A percentile compares a stretch with the other conserved stretches of the same genome.
These are phyloP conservation scores for Candida chauliodis DNA, from an alignment of 805 yeast species.

Conservation along the genomic window DNA sequence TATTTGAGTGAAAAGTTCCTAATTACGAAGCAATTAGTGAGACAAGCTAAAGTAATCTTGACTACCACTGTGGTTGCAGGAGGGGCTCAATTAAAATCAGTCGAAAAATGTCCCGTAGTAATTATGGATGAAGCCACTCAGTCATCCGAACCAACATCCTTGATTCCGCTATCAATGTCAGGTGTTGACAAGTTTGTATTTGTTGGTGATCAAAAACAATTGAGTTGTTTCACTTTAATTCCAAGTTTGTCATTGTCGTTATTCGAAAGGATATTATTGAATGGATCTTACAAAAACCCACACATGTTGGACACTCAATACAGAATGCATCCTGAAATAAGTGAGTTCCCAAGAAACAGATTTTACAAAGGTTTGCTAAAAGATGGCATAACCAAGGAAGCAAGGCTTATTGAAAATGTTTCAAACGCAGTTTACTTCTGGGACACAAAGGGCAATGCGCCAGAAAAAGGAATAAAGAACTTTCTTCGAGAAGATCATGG, in stretches of 20 bases:
- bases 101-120: slow-evolving; percentile 57
- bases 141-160: slow-evolving; percentile 67
- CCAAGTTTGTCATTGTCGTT: slow-evolving; percentile 64
- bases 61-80: slow-evolving; percentile 75
- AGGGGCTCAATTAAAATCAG: slow-evolving; percentile 55
- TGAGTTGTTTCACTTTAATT: slow-evolving; percentile 67
- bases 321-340: slow-evolving; percentile 63
- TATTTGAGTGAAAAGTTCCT: slow-evolving; percentile 41
- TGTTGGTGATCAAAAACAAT: slow-evolving; percentile 75
- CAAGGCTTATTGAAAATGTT: slow-evolving; percentile 46
- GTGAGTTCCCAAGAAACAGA: slow-evolving; percentile 53
- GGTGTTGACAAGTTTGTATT: slow-evolving; percentile 65
- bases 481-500: slow-evolving; percentile 49
- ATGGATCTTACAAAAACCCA: slow-evolving; percentile 58
- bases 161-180: slow-evolving; percentile 67
- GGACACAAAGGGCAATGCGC: slow-evolving; percentile 49
- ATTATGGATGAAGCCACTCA: slow-evolving; percentile 81
- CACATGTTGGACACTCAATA: slow-evolving; percentile 69
- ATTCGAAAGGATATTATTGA: slow-evolving; percentile 62
- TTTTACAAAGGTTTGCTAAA: slow-evolving; percentile 48
- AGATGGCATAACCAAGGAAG: slow-evolving; percentile 57
- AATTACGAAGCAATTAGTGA: slow-evolving; percentile 47
- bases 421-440: slow-evolving; percentile 57
- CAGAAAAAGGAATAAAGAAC: slow-evolving; percentile 49
- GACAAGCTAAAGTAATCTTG: slow-evolving; percentile 66